Base-by-base conservation (phyloP, 2,329 filamentous ascomycete species). In the Trichoderma sp. region DNA sequence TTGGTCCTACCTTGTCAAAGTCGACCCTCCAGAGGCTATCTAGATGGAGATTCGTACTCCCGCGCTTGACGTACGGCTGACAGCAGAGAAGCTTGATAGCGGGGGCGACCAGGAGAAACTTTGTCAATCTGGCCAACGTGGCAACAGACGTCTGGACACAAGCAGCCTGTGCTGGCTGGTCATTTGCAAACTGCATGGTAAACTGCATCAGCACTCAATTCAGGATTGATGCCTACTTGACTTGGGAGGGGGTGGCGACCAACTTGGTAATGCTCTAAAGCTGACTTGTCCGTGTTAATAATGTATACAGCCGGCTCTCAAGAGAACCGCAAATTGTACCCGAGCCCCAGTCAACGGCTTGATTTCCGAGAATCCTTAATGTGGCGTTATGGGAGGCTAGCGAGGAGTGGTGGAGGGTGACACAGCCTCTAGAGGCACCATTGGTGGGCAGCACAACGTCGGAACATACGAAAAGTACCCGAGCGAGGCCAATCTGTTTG, bases 151-250 rank as follows among this genome's bases (percentile, higher is more conserved):
- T 70, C 66, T 70, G 69, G 69, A 55, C 43, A 43, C 43, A 67
- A 66, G 55, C 6, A 52, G 59, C 51, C 51, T 59, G 26, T 59
- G 30, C 43, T 30, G 39, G 54, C 39, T 49, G 68, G 28, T 58
- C 66, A 64, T 60, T 66, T 65, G 32, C 55, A 55, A 69, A 68
- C 63, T 68, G 68, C 68, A 69, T 46, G 54, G 69, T 69, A 69
- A 65, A 70, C 59, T 70, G 43, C 56, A 68, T 61, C 66, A 61
- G 56, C 66, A 68, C 24, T 61, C 28, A 49, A 16, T 58, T 58
- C 52, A 66, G 52, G 63, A 28, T 46, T 56, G 34, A 65, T 24
- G 32, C 32, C 11, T 34, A 34, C 32, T 34, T 34, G 32, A 52
- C 37, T 56, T 30, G 54, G 37, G 26, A 30, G 14, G 14, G 52